Evolutionary conservation across 305 asterid species (phyloP), one percentile per base, ranked within the genome.

Genomic region (Rubia tinctorum): DNA sequence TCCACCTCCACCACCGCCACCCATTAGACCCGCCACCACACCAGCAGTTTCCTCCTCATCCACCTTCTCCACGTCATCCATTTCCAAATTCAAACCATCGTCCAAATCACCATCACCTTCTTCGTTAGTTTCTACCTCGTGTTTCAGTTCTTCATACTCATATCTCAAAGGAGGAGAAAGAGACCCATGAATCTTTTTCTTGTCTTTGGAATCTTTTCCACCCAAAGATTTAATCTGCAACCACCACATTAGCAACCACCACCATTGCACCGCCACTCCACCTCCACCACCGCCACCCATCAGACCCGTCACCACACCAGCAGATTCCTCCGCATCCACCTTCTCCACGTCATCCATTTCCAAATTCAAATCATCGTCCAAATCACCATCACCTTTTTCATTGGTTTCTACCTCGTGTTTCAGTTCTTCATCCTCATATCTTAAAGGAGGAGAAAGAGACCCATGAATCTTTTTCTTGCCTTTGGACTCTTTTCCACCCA

Each of bases 281-380:
- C n/a, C n/a, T n/a, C n/a, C n/a, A n/a, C n/a, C n/a, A n/a, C n/a
- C n/a, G n/a, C n/a, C n/a, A n/a, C n/a, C n/a, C n/a, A n/a, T n/a
- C n/a, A n/a, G n/a, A n/a, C n/a, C n/a, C n/a, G n/a, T n/a, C n/a
- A n/a, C n/a, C n/a, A n/a, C 84, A 6, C 43, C 69, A 34, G 71
- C 78, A 62, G 20, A 8, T 42, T 59, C 61, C 0, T 81, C 90
- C 61, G 80, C 82, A 18, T 84, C 93, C 73, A 81, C 90, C 69
- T 63, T 72, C 77, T 85, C 92, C 51, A 43, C 78, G 75, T 40
- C 78, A 22, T 86, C 90, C 69, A 80, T 85, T 74, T 89, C 91
- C 86, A 80, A 64, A 12, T 80, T 89, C 73, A 59, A 59, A 59
- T 75, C 47, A 84, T 77, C 77, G 61, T 70, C 78, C 82, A 86